A percentile compares a stretch with the other conserved stretches of the same genome.
These are phyloP conservation scores for Exidia glandulosa DNA, from an alignment of 768 basidiomycete species.

Conservation along the genomic window DNA sequence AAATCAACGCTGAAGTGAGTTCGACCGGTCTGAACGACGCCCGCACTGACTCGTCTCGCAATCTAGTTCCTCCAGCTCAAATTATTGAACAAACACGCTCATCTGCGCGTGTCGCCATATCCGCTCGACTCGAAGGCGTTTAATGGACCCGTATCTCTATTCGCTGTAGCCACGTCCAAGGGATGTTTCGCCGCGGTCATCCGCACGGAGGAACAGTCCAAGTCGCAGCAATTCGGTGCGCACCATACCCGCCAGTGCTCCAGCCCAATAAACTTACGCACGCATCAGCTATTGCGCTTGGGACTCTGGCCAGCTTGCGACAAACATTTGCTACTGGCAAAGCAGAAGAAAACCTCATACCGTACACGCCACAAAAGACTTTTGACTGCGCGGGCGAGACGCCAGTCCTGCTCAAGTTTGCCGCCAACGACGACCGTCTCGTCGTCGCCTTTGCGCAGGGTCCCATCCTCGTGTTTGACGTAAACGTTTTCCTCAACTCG, in stretches of 20 bases:
- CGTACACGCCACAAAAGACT: conserved; percentile 42
- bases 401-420: conserved; percentile 47
- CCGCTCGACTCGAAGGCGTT: conserved; percentile 32
- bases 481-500: neutral
- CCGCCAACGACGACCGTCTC: conserved; percentile 47
- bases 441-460: conserved; percentile 51
- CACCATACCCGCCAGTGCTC: neutral
- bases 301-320: conserved; percentile 51
- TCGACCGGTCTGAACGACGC: neutral
- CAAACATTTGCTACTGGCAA: conserved; percentile 2
- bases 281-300: conserved; percentile 44
- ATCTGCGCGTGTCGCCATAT: conserved; percentile 48
- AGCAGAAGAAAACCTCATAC: conserved; percentile 21
- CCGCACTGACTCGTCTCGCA: neutral
- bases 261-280: neutral
- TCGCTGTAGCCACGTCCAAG: conserved; percentile 46
- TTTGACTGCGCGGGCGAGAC: conserved; percentile 32
- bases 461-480: conserved; percentile 47
- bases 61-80: conserved; percentile 29
- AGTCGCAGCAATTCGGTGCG: conserved; percentile 19
- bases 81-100: conserved; percentile 47
- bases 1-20: neutral
- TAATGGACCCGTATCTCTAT: conserved; percentile 37
- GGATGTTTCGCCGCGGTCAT: conserved; percentile 64
- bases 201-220: conserved; percentile 22